A percentile compares a stretch with the other conserved stretches of the same genome.
phyloP scores from a whole-genome alignment of 306 rosid species.

The Clitoria ternatea region DNA sequence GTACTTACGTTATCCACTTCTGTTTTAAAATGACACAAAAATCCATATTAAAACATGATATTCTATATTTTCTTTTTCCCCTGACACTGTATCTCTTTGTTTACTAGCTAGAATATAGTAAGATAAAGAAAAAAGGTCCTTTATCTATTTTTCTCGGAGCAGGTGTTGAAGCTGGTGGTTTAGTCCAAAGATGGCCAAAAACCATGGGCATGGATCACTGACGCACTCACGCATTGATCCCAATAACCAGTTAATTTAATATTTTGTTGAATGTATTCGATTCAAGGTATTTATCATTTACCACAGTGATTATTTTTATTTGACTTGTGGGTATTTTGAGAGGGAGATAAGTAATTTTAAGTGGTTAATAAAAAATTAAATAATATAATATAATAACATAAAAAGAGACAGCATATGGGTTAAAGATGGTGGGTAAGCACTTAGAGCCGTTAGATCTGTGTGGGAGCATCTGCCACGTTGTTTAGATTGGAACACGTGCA shows the following conservation, averaged over 20 bases:
- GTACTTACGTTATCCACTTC: neutral
- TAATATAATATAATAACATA: too few relatives aligned
- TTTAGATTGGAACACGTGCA: slow-evolving; percentile 12
- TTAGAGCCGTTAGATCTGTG: neutral
- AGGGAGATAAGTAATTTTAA: too few relatives aligned
- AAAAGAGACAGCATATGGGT: too few relatives aligned
- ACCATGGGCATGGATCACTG: slow-evolving; percentile 47
- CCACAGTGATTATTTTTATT: too few relatives aligned
- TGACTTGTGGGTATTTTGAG: too few relatives aligned
- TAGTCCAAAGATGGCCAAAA: slow-evolving; percentile 30
- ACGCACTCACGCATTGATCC: neutral
- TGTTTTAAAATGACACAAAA: slow-evolving; percentile 7
- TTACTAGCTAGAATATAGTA: neutral
- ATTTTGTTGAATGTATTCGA: too few relatives aligned
- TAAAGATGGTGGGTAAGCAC: neutral
- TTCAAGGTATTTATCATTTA: too few relatives aligned
- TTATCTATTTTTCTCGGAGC: neutral
- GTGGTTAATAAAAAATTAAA: too few relatives aligned
- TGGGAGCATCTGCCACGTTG: neutral
- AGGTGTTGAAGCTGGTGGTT: slow-evolving; percentile 34
- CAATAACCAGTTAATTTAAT: too few relatives aligned
- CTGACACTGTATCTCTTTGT: neutral
- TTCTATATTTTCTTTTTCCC: neutral
- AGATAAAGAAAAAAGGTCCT: neutral
- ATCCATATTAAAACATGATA: neutral